Evolutionary conservation across 2,329 filamentous ascomycete species (phyloP).

Genomic region (Arthrocladium fulminans): DNA sequence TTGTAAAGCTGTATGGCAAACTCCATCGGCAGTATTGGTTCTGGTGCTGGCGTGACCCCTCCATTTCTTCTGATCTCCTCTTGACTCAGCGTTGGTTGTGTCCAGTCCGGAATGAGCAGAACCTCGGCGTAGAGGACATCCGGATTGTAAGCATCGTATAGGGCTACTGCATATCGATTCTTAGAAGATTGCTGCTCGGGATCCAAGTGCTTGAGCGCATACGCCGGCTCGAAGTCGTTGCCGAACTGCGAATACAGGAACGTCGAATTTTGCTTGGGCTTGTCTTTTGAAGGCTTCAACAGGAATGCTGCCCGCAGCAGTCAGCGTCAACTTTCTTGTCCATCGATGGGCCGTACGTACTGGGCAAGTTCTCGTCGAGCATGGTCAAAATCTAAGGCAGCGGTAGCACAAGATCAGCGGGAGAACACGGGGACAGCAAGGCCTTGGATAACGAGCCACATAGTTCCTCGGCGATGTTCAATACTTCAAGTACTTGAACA

Average conservation of each 20-base stretch:
- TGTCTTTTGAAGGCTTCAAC: slow-evolving; percentile 45
- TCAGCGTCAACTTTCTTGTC: background rate
- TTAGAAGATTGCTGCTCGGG: slow-evolving; percentile 59
- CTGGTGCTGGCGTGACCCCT: slow-evolving; percentile 55
- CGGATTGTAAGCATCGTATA: slow-evolving; percentile 72
- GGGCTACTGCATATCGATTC: slow-evolving; percentile 77
- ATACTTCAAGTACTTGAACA: background rate
- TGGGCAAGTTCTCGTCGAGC: slow-evolving; percentile 75
- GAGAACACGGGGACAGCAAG: background rate
- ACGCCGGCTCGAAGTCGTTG: slow-evolving; percentile 68
- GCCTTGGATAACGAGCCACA: background rate
- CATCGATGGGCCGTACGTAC: slow-evolving; percentile 30
- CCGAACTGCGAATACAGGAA: slow-evolving; percentile 57
- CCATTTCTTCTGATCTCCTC: slow-evolving; percentile 67
- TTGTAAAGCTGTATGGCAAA: slow-evolving; percentile 90
- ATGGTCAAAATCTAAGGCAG: slow-evolving; percentile 1
- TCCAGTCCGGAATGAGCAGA: slow-evolving; percentile 74
- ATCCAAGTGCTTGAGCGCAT: slow-evolving; percentile 68
- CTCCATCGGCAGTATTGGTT: slow-evolving; percentile 64
- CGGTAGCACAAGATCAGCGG: background rate
- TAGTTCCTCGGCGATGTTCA: background rate
- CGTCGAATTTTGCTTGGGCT: slow-evolving; percentile 31
- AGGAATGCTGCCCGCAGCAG: slow-evolving; percentile 44
- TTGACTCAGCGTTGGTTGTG: slow-evolving; percentile 68
- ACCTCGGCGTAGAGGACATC: slow-evolving; percentile 84